Conservation (phyloP, 75 land plant genomes). For the Cupressus sempervirens region DNA sequence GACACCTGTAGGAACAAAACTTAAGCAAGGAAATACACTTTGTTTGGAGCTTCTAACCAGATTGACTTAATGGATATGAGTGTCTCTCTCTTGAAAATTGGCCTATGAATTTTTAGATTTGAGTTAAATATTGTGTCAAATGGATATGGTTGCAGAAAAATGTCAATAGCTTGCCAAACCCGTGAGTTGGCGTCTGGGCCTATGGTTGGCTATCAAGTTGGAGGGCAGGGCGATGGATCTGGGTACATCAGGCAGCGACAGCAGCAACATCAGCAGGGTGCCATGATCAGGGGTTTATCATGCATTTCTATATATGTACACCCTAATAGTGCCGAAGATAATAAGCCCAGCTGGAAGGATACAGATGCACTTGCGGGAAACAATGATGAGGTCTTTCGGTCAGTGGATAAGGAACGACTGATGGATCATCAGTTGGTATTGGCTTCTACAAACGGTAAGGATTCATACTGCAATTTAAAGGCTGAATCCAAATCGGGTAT, state of each 20-base stretch:
- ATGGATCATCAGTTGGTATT: background rate
- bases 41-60: background rate
- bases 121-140: background rate
- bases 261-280: slow-evolving; percentile 9
- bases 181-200: slow-evolving; percentile 8
- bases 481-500: background rate
- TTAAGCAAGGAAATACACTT: background rate
- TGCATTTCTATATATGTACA: slow-evolving; percentile 13
- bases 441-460: background rate
- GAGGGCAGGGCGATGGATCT: slow-evolving; percentile 7
- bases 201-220: slow-evolving; percentile 10
- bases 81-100: background rate
- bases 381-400: background rate
- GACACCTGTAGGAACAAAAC: background rate
- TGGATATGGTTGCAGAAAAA: background rate
- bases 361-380: slow-evolving; percentile 3
- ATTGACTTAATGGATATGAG: background rate
- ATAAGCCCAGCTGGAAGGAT: background rate
- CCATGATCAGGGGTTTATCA: slow-evolving; percentile 7
- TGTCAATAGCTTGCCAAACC: slow-evolving; percentile 3
- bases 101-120: background rate
- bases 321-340: background rate
- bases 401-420: background rate
- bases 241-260: background rate
- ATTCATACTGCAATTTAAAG: background rate